A percentile compares a stretch with the other conserved stretches of the same genome.
phyloP scores from a whole-genome alignment of 78 protist genomes.

The Emiliania huxleyi region DNA sequence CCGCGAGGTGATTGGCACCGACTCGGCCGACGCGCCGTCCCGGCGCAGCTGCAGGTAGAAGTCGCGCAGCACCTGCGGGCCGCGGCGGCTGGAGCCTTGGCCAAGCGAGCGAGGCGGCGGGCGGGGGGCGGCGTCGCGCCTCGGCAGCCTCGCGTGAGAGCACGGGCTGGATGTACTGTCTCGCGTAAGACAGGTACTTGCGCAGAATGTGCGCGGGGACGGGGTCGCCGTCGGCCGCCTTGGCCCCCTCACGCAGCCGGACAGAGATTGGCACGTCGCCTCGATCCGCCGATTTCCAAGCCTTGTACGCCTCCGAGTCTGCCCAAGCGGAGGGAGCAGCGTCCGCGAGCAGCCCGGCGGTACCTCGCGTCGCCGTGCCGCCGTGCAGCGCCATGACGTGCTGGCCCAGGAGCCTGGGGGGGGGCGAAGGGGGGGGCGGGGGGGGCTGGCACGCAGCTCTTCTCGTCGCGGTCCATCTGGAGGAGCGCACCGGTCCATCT shows the following conservation, averaged over 20 bases:
- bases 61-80: constrained; percentile 64
- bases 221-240: constrained; percentile 48
- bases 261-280: background rate
- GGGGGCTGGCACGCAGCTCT: too few relatives aligned
- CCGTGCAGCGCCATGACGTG: constrained; percentile 81
- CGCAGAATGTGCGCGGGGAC: constrained; percentile 77
- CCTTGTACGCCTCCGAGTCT: too few relatives aligned
- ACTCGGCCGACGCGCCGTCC: background rate
- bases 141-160: constrained; percentile 60
- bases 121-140: too few relatives aligned
- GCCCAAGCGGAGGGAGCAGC: too few relatives aligned
- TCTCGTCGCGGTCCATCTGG: too few relatives aligned
- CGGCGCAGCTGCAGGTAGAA: constrained; percentile 82
- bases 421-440: too few relatives aligned
- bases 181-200: constrained; percentile 93
- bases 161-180: constrained; percentile 77
- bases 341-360: too few relatives aligned
- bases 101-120: too few relatives aligned
- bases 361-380: background rate
- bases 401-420: constrained; percentile 83
- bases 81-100: too few relatives aligned
- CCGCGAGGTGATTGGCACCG: constrained; percentile 92
- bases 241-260: background rate
- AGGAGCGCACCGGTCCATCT: constrained; percentile 77
- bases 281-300: too few relatives aligned